Evolutionary conservation across 768 basidiomycete species (phyloP).

Genomic region (Tricholoma sp.): DNA sequence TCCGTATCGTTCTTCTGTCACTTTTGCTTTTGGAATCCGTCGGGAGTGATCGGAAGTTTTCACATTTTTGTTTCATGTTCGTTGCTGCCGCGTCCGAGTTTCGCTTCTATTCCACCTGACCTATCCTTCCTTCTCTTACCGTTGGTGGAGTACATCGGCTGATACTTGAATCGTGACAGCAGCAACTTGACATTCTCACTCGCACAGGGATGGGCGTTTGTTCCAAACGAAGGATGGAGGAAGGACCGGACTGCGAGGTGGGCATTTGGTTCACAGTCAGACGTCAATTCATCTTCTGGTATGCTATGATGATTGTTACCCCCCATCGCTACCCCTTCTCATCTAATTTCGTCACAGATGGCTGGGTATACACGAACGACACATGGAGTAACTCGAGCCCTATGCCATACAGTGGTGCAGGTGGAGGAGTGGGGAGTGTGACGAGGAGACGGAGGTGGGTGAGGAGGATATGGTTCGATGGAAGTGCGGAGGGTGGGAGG

Average conservation of each 20-base stretch:
- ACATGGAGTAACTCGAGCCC: slow-evolving; percentile 54
- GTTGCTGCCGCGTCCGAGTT: too few relatives aligned
- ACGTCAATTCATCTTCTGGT: too few relatives aligned
- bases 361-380: slow-evolving; percentile 82
- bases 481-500: slow-evolving; percentile 1
- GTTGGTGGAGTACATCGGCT: too few relatives aligned
- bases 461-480: slow-evolving; percentile 58
- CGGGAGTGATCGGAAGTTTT: too few relatives aligned
- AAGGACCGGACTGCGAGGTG: slow-evolving; percentile 51
- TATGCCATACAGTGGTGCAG: slow-evolving; percentile 27
- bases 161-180: too few relatives aligned
- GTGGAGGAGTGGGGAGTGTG: slow-evolving; percentile 41
- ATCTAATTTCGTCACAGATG: slow-evolving; percentile 36
- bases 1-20: too few relatives aligned
- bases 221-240: too few relatives aligned
- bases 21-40: too few relatives aligned
- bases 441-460: slow-evolving; percentile 70
- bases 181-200: slow-evolving; percentile 75
- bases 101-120: too few relatives aligned
- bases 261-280: slow-evolving; percentile 35
- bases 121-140: too few relatives aligned
- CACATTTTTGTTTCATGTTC: too few relatives aligned
- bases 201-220: slow-evolving; percentile 23
- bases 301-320: too few relatives aligned
- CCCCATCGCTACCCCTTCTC: not conserved